Evolutionary conservation across 2,329 filamentous ascomycete species (phyloP).

Genomic region (Purpureocillium lavendulum): DNA sequence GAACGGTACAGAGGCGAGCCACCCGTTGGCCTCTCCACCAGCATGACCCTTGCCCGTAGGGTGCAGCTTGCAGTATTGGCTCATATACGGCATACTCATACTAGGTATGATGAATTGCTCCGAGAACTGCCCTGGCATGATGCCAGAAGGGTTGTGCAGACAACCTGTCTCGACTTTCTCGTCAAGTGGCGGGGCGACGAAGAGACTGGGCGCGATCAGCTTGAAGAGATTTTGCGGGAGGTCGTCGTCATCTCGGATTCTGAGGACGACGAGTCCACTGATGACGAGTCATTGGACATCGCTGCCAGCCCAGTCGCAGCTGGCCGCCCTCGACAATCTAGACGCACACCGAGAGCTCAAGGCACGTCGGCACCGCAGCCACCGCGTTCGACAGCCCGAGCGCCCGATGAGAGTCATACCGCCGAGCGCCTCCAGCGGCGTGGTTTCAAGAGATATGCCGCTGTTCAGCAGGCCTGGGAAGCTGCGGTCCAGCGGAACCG

Average conservation of each 20-base stretch:
- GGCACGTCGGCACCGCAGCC: no score
- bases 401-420: conserved; percentile 8
- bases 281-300: conserved; percentile 20
- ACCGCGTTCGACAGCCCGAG: neutral
- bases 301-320: conserved; percentile 23
- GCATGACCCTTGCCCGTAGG: conserved; percentile 50
- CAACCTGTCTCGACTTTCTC: conserved; percentile 53
- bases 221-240: conserved; percentile 59
- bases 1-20: conserved; percentile 41
- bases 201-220: conserved; percentile 58
- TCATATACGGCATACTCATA: conserved; percentile 60
- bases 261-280: conserved; percentile 36
- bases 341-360: neutral
- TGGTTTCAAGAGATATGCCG: conserved; percentile 39
- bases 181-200: conserved; percentile 67
- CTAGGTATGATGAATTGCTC: conserved; percentile 54
- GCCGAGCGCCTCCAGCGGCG: conserved; percentile 28
- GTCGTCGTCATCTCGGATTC: conserved; percentile 59
- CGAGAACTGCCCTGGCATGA: conserved; percentile 50
- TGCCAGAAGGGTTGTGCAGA: conserved; percentile 52
- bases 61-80: conserved; percentile 59
- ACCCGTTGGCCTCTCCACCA: conserved; percentile 48
- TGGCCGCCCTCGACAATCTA: conserved; percentile 9
- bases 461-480: conserved; percentile 20
- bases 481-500: conserved; percentile 23